These are phyloP conservation scores for Plectosphaerella sp. DNA, from an alignment of 2,329 filamentous ascomycete genomes.

Conservation along the genomic window DNA sequence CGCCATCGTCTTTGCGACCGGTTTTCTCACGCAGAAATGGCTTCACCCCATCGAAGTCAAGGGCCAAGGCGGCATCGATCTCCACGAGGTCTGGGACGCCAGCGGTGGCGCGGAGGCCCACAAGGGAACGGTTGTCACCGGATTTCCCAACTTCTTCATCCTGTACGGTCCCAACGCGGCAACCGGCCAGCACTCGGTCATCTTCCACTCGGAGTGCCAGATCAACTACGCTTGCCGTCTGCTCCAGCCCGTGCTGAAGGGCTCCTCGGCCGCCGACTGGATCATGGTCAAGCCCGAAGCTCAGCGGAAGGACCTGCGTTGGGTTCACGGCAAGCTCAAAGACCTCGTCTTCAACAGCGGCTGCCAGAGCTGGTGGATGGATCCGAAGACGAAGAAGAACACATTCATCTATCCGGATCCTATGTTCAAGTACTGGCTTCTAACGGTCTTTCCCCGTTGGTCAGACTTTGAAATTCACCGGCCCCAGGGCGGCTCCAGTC, in stretches of 20 bases:
- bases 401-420: conserved; percentile 5
- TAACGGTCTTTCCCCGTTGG: conserved; percentile 38
- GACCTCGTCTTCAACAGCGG: conserved; percentile 1
- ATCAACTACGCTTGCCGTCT: conserved; percentile 3
- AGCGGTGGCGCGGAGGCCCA: conserved; percentile 1
- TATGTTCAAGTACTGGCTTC: conserved; percentile 12
- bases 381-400: conserved; percentile 1
- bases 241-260: conserved; percentile 14
- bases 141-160: conserved; percentile 4
- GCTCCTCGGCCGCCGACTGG: neutral
- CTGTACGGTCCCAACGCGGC: conserved; percentile 4
- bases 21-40: conserved; percentile 3
- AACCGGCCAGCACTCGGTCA: conserved; percentile 2
- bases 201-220: conserved; percentile 6
- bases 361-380: conserved; percentile 5
- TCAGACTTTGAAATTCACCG: conserved; percentile 23
- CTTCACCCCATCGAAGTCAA: neutral
- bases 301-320: neutral
- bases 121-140: conserved; percentile 4
- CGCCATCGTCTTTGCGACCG: conserved; percentile 1
- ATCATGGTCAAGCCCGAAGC: conserved; percentile 3
- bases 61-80: neutral
- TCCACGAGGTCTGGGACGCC: conserved; percentile 1
- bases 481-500: neutral
- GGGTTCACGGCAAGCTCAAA: conserved; percentile 3